Percentiles rank a stretch among this genome's conserved stretches.
Conservation (phyloP, 2,329 filamentous ascomycete genomes). For the Pseudodiploospora longispora region DNA sequence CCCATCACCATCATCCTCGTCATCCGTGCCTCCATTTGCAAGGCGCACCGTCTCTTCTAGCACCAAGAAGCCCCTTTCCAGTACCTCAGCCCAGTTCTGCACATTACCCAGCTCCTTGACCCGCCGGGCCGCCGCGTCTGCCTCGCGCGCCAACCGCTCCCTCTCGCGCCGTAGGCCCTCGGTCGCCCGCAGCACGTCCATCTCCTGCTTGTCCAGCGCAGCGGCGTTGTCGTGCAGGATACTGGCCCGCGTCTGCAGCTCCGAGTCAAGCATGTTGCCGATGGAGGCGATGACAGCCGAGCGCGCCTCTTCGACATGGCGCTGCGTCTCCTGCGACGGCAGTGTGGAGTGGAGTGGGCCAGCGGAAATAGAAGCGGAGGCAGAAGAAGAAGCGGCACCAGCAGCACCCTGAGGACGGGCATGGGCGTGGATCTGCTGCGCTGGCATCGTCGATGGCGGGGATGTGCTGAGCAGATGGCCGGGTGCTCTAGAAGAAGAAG, state of each 20-base stretch:
- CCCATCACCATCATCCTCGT: conserved; percentile 8
- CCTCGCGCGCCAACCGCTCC: conserved; percentile 56
- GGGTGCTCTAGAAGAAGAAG: too few relatives aligned
- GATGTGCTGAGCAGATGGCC: too few relatives aligned
- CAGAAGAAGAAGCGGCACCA: not conserved
- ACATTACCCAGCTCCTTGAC: conserved; percentile 75
- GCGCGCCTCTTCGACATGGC: conserved; percentile 48
- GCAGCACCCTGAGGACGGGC: too few relatives aligned
- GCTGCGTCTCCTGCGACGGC: conserved; percentile 34
- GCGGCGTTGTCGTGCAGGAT: conserved; percentile 62
- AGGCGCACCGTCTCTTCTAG: conserved; percentile 57
- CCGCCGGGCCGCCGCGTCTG: conserved; percentile 51
- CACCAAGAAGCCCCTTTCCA: conserved; percentile 59
- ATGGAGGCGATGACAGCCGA: conserved; percentile 53
- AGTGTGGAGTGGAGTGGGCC: conserved; percentile 23
- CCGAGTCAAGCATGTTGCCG: conserved; percentile 60
- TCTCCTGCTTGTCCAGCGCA: conserved; percentile 59
- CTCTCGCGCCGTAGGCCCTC: conserved; percentile 54
- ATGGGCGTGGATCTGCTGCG: too few relatives aligned
- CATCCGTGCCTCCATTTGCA: conserved; percentile 30
- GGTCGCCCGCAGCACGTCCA: conserved; percentile 53
- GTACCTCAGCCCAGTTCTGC: conserved; percentile 81
- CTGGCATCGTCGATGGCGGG: too few relatives aligned
- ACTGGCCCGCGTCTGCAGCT: conserved; percentile 58
- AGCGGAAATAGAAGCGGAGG: not conserved